These are phyloP conservation scores for Solanum sejunctum DNA, from an alignment of 257 asterid species.

Conservation along the genomic window DNA sequence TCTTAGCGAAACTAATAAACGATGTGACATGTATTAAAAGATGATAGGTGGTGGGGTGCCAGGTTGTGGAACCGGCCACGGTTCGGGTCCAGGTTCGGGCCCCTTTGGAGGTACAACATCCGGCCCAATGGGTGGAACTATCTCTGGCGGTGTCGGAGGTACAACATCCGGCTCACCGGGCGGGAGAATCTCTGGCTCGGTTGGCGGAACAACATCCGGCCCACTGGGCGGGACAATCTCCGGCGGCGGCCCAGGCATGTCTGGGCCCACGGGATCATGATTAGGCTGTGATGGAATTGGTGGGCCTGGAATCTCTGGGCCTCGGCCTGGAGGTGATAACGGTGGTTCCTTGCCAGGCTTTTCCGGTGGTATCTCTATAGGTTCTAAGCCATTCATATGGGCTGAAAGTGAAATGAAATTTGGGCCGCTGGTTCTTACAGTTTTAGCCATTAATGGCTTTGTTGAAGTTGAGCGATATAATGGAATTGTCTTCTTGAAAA, in stretches of 20 bases:
- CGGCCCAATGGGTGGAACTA: not conserved
- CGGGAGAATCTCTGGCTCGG: not conserved
- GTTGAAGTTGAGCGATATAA: not conserved
- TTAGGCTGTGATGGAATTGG: constrained; percentile 28
- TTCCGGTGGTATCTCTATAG: constrained; percentile 19
- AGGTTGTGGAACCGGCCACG: not conserved
- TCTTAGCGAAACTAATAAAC: too few species aligned
- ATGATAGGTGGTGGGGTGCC: not conserved
- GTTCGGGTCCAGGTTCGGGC: not conserved
- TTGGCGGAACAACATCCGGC: not conserved
- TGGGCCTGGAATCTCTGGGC: constrained; percentile 31
- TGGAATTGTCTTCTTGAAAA: not conserved
- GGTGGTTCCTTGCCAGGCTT: constrained; percentile 38
- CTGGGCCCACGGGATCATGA: not conserved
- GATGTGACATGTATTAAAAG: not conserved
- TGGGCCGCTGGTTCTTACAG: not conserved
- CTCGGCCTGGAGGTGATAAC: not conserved
- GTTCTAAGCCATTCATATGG: not conserved
- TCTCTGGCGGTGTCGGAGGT: not conserved
- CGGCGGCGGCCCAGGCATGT: not conserved
- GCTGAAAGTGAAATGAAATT: not conserved
- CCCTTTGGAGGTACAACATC: not conserved
- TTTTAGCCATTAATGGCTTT: not conserved
- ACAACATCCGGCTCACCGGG: not conserved
- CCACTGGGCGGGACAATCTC: not conserved